Conservation (phyloP, 2,329 filamentous ascomycete genomes). For the Trichoderma koningii region DNA sequence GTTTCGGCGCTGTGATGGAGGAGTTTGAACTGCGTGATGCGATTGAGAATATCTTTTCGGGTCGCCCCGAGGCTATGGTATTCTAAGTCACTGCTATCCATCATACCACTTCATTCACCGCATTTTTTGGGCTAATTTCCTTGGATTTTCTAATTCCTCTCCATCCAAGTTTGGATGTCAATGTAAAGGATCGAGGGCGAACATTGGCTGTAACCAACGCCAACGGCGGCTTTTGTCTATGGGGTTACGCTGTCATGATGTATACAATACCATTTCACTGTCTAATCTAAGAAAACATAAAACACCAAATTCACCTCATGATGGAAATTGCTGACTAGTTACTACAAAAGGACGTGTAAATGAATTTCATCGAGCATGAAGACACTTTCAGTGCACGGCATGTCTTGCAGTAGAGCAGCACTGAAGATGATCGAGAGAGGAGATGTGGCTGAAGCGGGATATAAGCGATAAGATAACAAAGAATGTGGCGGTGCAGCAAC, state of each 20-base stretch:
- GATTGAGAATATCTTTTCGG: slow-evolving; percentile 60
- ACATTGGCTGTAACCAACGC: slow-evolving; percentile 4
- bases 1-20: slow-evolving; percentile 65
- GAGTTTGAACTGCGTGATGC: slow-evolving; percentile 76
- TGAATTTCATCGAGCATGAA: too few relatives aligned
- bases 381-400: too few relatives aligned
- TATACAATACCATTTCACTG: not conserved
- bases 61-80: slow-evolving; percentile 29
- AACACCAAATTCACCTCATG: too few relatives aligned
- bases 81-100: slow-evolving; percentile 17
- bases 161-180: not conserved
- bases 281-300: not conserved
- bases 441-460: not conserved
- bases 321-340: too few relatives aligned
- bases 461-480: slow-evolving; percentile 10
- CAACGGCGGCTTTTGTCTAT: not conserved
- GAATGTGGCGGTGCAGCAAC: slow-evolving; percentile 10
- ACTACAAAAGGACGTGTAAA: too few relatives aligned
- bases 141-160: not conserved
- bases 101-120: not conserved
- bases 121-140: too few relatives aligned
- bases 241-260: not conserved
- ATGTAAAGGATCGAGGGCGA: slow-evolving; percentile 10
- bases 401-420: too few relatives aligned
- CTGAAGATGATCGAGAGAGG: not conserved